These are phyloP conservation scores for Phyllostachys edulis DNA, from an alignment of 176 grass and related monocot species.

Conservation along the genomic window DNA sequence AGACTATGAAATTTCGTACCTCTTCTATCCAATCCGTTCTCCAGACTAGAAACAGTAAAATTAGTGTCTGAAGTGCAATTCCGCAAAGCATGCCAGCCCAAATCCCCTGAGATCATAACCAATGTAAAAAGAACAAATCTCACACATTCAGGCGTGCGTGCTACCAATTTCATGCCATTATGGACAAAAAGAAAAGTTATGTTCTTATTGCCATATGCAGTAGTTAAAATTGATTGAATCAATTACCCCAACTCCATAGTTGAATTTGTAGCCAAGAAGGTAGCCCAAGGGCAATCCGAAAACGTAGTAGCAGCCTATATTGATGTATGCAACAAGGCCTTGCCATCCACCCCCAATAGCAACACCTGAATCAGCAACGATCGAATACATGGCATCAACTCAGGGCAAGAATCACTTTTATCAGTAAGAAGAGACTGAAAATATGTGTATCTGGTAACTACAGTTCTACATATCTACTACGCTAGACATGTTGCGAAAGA, in stretches of 20 bases:
- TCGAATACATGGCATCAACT: not conserved
- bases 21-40: constrained; percentile 53
- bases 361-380: constrained; percentile 9
- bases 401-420: not conserved
- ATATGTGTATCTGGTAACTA: too few species aligned
- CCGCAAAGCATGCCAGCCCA: constrained; percentile 53
- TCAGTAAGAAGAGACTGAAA: too few species aligned
- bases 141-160: too few species aligned
- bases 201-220: not conserved
- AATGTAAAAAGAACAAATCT: not conserved
- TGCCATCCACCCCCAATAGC: constrained; percentile 56
- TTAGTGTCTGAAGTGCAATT: constrained; percentile 33
- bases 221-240: not conserved
- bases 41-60: constrained; percentile 37
- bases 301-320: constrained; percentile 50
- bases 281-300: constrained; percentile 45
- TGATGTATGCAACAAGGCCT: constrained; percentile 54
- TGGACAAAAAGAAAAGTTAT: not conserved
- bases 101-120: constrained; percentile 37
- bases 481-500: not conserved
- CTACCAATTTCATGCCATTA: not conserved
- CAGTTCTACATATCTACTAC: too few species aligned
- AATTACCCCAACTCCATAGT: constrained; percentile 40
- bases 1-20: not conserved
- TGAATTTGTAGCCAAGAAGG: constrained; percentile 33